Evolutionary conservation across 352 stramenopile species (phyloP), one percentile per base, ranked within the genome.

Genomic region (Globisporangium lucens): DNA sequence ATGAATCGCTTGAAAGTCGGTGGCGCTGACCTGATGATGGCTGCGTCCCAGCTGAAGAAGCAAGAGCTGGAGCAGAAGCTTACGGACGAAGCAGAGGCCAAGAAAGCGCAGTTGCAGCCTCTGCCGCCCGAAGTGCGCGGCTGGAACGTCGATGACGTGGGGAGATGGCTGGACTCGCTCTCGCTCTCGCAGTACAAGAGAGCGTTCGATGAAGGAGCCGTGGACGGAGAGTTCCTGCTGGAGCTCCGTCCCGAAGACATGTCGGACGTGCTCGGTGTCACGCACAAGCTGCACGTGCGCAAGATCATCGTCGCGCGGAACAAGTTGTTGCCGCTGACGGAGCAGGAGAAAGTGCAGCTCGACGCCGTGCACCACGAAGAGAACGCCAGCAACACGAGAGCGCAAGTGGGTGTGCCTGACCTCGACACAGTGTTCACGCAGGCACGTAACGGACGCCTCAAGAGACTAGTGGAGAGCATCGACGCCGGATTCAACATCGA

Each of bases 161-260:
- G 81, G 13, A 80, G 91, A 17, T 98, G 95, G 95, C 83, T 98
- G 38, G 91, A 98, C 61, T 80, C 82, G 64, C 74, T 98, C n/a
- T 88, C 87, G 9, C 71, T 98, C 15, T 74, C 77, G 38, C 89
- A 98, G 68, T 98, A 98, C 81, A 94, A 94, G 68, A 68, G 73
- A 51, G 90, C 94, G 27, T 98, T 98, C 70, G 64, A 67, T 1
- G 95, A 98, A 70, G 94, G 82, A 6, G 85, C 85, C 1, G 90
- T 98, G 59, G 95, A 98, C 63, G 95, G 95, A 49, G 89, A 85
- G 51, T 97, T 98, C 64, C 72, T 98, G 53, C 79, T 98, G 24
- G 92, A 98, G 63, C 78, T 98, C 49, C 80, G 90, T 0, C 74
- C 91, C n/a, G 92, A 98, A 35, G 95, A 98, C 71, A 79, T 98